Evolutionary conservation across 2,329 filamentous ascomycete species (phyloP).

Genomic region (Aurifilum marmelostoma): DNA sequence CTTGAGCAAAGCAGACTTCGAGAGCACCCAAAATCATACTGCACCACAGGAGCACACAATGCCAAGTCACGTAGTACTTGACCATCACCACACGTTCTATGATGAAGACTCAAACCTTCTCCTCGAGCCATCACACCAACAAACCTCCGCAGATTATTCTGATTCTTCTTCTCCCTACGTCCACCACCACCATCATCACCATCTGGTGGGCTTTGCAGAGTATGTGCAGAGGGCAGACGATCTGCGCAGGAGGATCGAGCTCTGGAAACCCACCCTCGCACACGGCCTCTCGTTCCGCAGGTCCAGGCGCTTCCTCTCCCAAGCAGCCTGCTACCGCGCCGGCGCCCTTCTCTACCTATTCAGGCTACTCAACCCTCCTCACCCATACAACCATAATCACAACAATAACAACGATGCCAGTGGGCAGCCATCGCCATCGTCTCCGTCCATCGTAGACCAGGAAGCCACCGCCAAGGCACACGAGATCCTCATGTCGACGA

Average conservation of each 20-base stretch:
- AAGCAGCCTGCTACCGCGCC: conserved; percentile 36
- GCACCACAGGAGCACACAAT: background rate
- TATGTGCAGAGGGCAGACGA: conserved; percentile 30
- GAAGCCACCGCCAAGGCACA: conserved; percentile 36
- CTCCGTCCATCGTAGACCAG: conserved; percentile 24
- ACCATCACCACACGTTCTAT: background rate
- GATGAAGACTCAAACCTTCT: background rate
- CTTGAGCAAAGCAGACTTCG: background rate
- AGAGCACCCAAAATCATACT: background rate
- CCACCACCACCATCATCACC: too few relatives aligned
- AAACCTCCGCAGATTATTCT: background rate
- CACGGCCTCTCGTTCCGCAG: conserved; percentile 33
- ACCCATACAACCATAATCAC: conserved; percentile 29
- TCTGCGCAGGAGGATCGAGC: conserved; percentile 30
- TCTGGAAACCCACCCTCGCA: conserved; percentile 35
- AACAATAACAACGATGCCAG: background rate
- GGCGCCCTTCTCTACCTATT: conserved; percentile 36
- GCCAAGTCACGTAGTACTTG: too few relatives aligned
- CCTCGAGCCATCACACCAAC: background rate
- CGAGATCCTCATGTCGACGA: conserved; percentile 36
- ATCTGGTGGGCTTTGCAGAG: background rate
- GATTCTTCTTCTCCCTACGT: background rate
- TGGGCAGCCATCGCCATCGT: background rate
- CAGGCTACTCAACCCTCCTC: conserved; percentile 34
- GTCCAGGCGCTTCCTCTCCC: conserved; percentile 36